These are phyloP conservation scores for Harringtonia lauricola DNA, from an alignment of 2,329 filamentous ascomycete genomes.

Conservation along the genomic window DNA sequence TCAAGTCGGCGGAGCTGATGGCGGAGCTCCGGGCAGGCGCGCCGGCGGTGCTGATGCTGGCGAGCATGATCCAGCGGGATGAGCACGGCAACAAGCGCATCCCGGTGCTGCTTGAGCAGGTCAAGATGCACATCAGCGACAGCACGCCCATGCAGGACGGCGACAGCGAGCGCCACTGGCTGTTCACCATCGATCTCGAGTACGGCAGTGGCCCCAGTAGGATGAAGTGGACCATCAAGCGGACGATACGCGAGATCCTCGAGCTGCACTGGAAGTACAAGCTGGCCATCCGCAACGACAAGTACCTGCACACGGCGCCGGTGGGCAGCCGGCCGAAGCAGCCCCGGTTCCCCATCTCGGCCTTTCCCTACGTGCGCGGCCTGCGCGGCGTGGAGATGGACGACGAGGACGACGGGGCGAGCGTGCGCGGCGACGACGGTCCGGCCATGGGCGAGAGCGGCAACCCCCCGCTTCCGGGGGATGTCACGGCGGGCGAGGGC, in stretches of 20 bases:
- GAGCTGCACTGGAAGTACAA: slow-evolving; percentile 94
- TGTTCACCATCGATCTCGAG: slow-evolving; percentile 87
- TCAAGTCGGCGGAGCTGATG: slow-evolving; percentile 93
- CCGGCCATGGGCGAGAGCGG: not conserved
- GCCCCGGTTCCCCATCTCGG: slow-evolving; percentile 79
- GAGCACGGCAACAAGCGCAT: slow-evolving; percentile 94
- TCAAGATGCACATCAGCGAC: slow-evolving; percentile 79
- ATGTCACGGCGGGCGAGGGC: slow-evolving; percentile 22
- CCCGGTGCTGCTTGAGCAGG: slow-evolving; percentile 86
- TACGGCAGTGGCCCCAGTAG: slow-evolving; percentile 91
- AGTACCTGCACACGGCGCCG: slow-evolving; percentile 62
- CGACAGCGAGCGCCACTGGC: slow-evolving; percentile 59
- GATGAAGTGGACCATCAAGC: slow-evolving; percentile 91
- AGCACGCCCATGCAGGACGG: slow-evolving; percentile 58
- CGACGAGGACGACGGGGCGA: slow-evolving; percentile 52
- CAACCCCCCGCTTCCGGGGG: slow-evolving; percentile 2
- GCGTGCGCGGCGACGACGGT: slow-evolving; percentile 24
- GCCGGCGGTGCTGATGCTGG: slow-evolving; percentile 85
- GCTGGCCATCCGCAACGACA: slow-evolving; percentile 71
- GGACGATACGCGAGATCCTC: slow-evolving; percentile 79
- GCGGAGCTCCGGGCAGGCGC: slow-evolving; percentile 88
- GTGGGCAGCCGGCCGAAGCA: slow-evolving; percentile 62
- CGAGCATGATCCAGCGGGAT: slow-evolving; percentile 95
- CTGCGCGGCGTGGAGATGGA: slow-evolving; percentile 69
- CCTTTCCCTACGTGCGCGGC: slow-evolving; percentile 80